phyloP scores from a whole-genome alignment of 192 early-diverging fungal genomes.

The Dispira simplex region DNA sequence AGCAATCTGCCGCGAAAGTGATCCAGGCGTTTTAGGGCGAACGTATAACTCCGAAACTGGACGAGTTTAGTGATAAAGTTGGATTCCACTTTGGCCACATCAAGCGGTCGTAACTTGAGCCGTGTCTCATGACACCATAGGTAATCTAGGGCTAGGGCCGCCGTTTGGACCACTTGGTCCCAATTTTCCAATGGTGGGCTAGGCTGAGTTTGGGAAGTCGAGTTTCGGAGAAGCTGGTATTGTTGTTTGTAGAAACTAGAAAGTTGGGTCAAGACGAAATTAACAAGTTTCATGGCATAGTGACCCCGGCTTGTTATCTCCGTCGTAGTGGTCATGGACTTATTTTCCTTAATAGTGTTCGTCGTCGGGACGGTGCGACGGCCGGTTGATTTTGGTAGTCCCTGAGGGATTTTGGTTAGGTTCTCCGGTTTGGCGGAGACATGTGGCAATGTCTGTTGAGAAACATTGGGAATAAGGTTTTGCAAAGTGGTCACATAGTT shows the following conservation, averaged over 20 bases:
- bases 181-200: not conserved
- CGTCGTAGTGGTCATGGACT: too few species aligned
- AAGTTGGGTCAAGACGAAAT: not conserved
- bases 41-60: not conserved
- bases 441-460: too few species aligned
- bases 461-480: too few species aligned
- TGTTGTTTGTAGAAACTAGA: not conserved
- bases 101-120: not conserved
- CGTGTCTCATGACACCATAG: not conserved
- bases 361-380: too few species aligned
- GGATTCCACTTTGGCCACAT: conserved; percentile 4
- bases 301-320: not conserved
- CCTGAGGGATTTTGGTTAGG: too few species aligned
- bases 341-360: too few species aligned
- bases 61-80: not conserved
- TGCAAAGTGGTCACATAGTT: too few species aligned
- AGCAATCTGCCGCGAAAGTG: not conserved
- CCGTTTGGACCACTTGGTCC: not conserved
- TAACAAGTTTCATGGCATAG: not conserved
- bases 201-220: not conserved
- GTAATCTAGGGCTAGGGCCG: not conserved
- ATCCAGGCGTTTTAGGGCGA: not conserved
- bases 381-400: too few species aligned
- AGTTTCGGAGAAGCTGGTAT: not conserved
- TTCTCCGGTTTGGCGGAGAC: too few species aligned